Evolutionary conservation across 192 early-diverging fungal genomes (phyloP), one percentile per base, ranked within the genome.

Genomic region (Rhizoclosmatium sp.): DNA sequence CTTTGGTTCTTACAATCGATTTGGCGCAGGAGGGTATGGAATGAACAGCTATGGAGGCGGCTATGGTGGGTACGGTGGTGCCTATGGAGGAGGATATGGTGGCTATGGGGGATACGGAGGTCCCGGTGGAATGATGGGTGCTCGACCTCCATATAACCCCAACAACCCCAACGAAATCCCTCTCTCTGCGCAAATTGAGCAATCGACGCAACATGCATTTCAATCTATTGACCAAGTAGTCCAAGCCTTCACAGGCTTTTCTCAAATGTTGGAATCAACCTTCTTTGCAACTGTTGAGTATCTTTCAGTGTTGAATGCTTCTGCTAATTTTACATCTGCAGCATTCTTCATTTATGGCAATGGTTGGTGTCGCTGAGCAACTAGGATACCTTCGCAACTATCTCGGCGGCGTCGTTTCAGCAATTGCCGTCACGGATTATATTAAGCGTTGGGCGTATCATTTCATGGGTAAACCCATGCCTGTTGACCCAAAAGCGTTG

Each of bases 301-400:
- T 21, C 60, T 62, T 31, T 21, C 21, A 14, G 39, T 68, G 66
- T n/a, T 40, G 0, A 62, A 62, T 40, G 31, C 64, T 19, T n/a
- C 39, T 65, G 64, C 10, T n/a, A 12, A n/a, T 23, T 19, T 46
- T 46, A 19, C 47, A 19, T 69, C 41, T 16, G 12, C 31, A 76
- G 75, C 78, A 81, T 70, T 84, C 82, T 41, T 75, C 77, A 14
- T 88, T 88, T 47, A 88, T 97, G 94, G 95, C 96, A 16, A 96
- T 99, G 90, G 92, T 98, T 19, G 98, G 96, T 47, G 95, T 99
- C n/a, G 95, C 95, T 56, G 98, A 99, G 75, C 98, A 99, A 83
- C 94, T 99, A 75, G 94, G 96, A n/a, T 89, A 95, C 82, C 81
- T 99, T 31, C 89, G 94, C 42, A 89, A 82, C 46, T 96, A 96